Evolutionary conservation across 257 asterid species (phyloP).

Genomic region (Nicotiana benthamiana): DNA sequence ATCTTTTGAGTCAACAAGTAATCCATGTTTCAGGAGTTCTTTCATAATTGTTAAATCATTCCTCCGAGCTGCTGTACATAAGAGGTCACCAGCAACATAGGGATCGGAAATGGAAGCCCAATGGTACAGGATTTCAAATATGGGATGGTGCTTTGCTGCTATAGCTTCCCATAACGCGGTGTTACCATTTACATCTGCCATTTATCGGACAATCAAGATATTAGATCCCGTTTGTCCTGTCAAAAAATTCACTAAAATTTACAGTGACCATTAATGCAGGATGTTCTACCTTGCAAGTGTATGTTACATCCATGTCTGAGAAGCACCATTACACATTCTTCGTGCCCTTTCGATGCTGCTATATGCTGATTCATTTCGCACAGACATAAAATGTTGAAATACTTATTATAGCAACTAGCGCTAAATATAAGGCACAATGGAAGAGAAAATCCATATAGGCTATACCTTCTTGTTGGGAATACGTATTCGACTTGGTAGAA

Average conservation of each 20-base stretch:
- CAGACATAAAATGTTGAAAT: neutral
- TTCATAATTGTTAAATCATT: conserved; percentile 46
- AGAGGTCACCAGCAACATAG: conserved; percentile 67
- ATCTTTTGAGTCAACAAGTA: conserved; percentile 63
- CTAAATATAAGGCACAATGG: too few relatives aligned
- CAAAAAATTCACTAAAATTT: neutral
- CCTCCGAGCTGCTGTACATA: conserved; percentile 63
- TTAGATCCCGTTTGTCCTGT: neutral
- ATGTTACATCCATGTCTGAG: conserved; percentile 78
- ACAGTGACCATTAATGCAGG: neutral
- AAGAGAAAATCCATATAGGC: too few relatives aligned
- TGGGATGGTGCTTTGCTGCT: conserved; percentile 52
- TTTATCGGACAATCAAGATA: neutral
- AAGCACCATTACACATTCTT: conserved; percentile 75
- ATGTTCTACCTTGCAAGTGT: conserved; percentile 49
- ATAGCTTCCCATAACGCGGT: conserved; percentile 86
- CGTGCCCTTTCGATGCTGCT: conserved; percentile 77
- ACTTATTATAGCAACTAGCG: neutral
- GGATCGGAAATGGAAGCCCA: conserved; percentile 85
- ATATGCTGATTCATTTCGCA: conserved; percentile 47
- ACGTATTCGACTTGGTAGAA: too few relatives aligned
- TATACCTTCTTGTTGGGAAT: too few relatives aligned
- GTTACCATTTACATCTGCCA: conserved; percentile 61
- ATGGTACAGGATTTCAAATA: conserved; percentile 63
- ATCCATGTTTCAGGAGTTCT: conserved; percentile 62